Evolutionary conservation across 495 filamentous ascomycete species (phyloP).

Genomic region (Chaetomium cochliodes): DNA sequence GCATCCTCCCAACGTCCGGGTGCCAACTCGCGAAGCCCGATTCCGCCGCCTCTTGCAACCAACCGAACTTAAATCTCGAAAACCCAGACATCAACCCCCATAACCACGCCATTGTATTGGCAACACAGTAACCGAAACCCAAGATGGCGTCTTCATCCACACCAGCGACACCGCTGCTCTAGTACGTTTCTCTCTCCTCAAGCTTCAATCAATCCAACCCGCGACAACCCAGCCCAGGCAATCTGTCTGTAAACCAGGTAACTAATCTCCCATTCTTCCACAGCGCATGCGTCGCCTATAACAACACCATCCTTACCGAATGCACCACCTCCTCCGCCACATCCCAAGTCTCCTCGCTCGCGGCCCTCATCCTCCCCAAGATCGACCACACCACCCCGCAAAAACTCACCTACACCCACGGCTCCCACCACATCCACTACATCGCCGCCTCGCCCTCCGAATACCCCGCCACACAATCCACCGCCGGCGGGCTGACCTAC

Average conservation of each 20-base stretch:
- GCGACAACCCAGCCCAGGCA: constrained; percentile 13
- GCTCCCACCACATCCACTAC: constrained; percentile 91
- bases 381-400: constrained; percentile 77
- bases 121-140: not conserved
- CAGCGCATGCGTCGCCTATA: constrained; percentile 88
- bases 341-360: constrained; percentile 74
- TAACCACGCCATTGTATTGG: not conserved
- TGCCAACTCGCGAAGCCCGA: not conserved
- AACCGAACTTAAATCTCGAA: not conserved
- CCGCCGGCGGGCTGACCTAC: constrained; percentile 78
- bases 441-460: constrained; percentile 79
- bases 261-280: constrained; percentile 17
- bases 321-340: constrained; percentile 73
- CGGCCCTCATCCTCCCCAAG: constrained; percentile 93
- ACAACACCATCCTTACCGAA: constrained; percentile 87
- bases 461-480: constrained; percentile 47
- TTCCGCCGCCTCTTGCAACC: not conserved
- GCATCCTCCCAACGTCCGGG: not conserved
- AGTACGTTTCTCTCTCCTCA: constrained; percentile 47
- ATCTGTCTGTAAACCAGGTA: no score
- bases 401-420: constrained; percentile 92
- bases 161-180: constrained; percentile 71
- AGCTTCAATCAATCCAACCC: no score
- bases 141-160: constrained; percentile 80
- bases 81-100: not conserved